phyloP scores from a whole-genome alignment of 345 rosid genomes.

The Mercurialis annua region DNA sequence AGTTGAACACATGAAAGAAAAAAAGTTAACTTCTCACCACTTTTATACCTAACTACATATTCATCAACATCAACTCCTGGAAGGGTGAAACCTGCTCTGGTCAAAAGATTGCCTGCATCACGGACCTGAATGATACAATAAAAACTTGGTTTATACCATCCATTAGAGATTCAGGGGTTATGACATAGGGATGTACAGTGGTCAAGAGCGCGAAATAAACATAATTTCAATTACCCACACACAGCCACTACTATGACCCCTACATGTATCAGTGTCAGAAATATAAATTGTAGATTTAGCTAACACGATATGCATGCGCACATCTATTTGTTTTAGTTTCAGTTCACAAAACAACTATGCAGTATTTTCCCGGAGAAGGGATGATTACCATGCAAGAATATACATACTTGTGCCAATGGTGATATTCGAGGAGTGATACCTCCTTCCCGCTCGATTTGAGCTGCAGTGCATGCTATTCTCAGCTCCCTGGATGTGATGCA shows the following conservation, averaged over 20 bases:
- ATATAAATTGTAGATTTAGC: not conserved
- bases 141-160: not conserved
- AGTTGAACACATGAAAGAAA: not conserved
- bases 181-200: too few relatives aligned
- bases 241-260: too few relatives aligned
- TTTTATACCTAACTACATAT: slow-evolving; percentile 77
- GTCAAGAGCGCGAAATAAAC: not conserved
- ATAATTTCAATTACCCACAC: not conserved
- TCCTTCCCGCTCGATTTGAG: slow-evolving; percentile 99
- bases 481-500: slow-evolving; percentile 56
- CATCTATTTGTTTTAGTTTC: not conserved
- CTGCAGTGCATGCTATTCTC: slow-evolving; percentile 94
- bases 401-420: slow-evolving; percentile 87
- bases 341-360: not conserved
- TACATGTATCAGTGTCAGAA: not conserved
- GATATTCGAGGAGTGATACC: slow-evolving; percentile 94
- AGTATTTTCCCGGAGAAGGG: not conserved
- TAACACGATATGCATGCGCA: not conserved
- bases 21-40: slow-evolving; percentile 44
- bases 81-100: slow-evolving; percentile 92
- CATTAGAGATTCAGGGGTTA: not conserved
- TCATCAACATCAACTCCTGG: slow-evolving; percentile 94
- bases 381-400: not conserved
- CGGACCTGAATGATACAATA: slow-evolving; percentile 50
- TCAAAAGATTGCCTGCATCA: slow-evolving; percentile 95